phyloP scores from a whole-genome alignment of 2,329 filamentous ascomycete genomes.

The Parascedosporium putredinis region DNA sequence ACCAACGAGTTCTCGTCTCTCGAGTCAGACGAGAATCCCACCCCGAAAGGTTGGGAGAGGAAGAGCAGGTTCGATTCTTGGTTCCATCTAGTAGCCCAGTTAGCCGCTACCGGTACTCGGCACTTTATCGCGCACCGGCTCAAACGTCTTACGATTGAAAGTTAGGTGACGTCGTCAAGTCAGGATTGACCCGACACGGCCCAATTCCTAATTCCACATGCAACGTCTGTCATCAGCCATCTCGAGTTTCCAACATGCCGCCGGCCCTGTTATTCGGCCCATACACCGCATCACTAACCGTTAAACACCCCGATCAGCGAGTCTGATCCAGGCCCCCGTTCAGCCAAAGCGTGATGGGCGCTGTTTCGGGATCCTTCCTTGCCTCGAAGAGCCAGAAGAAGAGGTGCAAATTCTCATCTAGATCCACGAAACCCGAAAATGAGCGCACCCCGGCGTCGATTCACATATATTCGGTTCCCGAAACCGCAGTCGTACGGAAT shows the following conservation, averaged over 20 bases:
- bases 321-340: constrained; percentile 45
- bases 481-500: not conserved
- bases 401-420: constrained; percentile 28
- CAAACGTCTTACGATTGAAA: not conserved
- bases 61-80: constrained; percentile 5
- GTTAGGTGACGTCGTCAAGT: constrained; percentile 4
- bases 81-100: constrained; percentile 4
- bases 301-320: constrained; percentile 14
- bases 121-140: not conserved
- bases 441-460: constrained; percentile 9
- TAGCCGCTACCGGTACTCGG: not conserved
- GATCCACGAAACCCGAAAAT: constrained; percentile 10
- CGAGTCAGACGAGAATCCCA: constrained; percentile 7
- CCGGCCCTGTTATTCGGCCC: not conserved
- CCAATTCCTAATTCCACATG: not conserved
- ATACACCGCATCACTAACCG: too few relatives aligned
- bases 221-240: not conserved
- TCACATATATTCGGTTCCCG: constrained; percentile 8
- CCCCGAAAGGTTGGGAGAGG: constrained; percentile 6
- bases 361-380: constrained; percentile 16
- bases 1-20: not conserved
- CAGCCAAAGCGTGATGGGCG: constrained; percentile 40
- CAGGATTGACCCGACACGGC: constrained; percentile 7
- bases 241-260: not conserved
- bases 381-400: constrained; percentile 22